Evolutionary conservation across 2,329 filamentous ascomycete genomes (phyloP), one percentile per base, ranked within the genome.

Genomic region (Pyricularia sp.): DNA sequence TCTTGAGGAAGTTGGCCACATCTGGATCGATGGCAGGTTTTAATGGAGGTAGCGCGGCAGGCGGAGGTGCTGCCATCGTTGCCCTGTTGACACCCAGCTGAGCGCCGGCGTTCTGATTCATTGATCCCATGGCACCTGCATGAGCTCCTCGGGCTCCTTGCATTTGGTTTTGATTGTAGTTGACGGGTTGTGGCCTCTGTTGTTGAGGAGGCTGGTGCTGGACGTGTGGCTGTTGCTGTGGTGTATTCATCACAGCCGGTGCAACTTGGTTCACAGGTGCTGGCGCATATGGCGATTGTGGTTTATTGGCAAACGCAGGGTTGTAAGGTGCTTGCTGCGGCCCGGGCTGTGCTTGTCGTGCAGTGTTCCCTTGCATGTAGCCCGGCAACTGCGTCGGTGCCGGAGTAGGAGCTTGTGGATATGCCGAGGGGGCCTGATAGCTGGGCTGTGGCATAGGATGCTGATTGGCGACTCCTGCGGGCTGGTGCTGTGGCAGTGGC

Each of bases 11-110:
- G 7, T 72, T 68, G 26, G 78, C 71, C 1, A 82, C 71, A 40
- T 75, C 74, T 0, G 78, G 76, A n/a, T 81, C 75, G 30, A 83
- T 77, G 30, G 78, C 76, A 8, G 73, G 73, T 59, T 66, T 69
- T 19, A 72, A 64, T 61, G 26, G 63, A 60, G 57, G 44, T 33
- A 26, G 8, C 44, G 19, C 19, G 63, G 67, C 10, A 28, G 35
- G 28, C 30, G 22, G 22, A 19, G 26, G 24, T 19, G 60, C 60
- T 22, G 26, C 60, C 28, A 31, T 31, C 28, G 33, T 16, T 55
- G 62, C 26, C n/a, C 35, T 10, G 63, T 55, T 35, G 63, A 31
- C 16, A 28, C 60, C 62, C 19, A 49, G 40, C 40, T 49, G 40
- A n/a, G 40, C 16, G 9, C 40, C 40, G 4, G 40, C 6, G 19